Percentiles rank a stretch among this genome's conserved stretches.
phyloP scores from a whole-genome alignment of 768 basidiomycete genomes.

The Mycena amicta region DNA sequence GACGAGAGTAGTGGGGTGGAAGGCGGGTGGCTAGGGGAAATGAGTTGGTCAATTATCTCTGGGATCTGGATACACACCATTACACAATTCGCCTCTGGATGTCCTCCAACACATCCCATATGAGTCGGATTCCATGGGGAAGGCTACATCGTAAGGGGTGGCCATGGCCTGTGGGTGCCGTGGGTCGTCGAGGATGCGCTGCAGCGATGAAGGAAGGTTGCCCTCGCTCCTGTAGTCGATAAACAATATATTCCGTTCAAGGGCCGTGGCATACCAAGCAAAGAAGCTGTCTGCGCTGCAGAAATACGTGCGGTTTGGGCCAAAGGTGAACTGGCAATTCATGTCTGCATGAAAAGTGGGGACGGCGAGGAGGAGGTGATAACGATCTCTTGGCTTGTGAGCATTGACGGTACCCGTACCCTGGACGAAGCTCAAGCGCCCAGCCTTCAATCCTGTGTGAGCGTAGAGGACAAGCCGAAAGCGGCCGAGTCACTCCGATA shows the following conservation, averaged over 20 bases:
- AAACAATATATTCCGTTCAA: too few relatives aligned
- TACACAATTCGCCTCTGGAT: constrained; percentile 1
- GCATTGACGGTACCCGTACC: too few relatives aligned
- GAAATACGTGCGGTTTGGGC: constrained; percentile 7
- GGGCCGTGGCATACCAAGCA: constrained; percentile 12
- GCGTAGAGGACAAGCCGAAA: too few relatives aligned
- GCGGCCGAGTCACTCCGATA: too few relatives aligned
- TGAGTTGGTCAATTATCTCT: too few relatives aligned
- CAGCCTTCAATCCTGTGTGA: too few relatives aligned
- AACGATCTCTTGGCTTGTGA: too few relatives aligned
- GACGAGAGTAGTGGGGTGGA: constrained; percentile 5
- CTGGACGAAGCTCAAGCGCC: too few relatives aligned
- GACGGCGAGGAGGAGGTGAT: background rate
- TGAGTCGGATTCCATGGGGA: constrained; percentile 8
- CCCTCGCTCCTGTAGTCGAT: constrained; percentile 4
- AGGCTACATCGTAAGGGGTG: constrained; percentile 12
- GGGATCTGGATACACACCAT: constrained; percentile 3
- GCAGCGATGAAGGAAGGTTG: background rate
- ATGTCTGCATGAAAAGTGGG: background rate
- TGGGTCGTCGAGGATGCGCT: constrained; percentile 2
- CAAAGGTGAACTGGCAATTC: constrained; percentile 16
- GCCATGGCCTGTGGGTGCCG: constrained; percentile 8
- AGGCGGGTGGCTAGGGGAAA: constrained; percentile 3
- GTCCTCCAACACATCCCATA: constrained; percentile 5
- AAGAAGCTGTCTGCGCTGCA: background rate